Evolutionary conservation across 768 basidiomycete genomes (phyloP), one percentile per base, ranked within the genome.

Genomic region (Boletus subcaerulescens): DNA sequence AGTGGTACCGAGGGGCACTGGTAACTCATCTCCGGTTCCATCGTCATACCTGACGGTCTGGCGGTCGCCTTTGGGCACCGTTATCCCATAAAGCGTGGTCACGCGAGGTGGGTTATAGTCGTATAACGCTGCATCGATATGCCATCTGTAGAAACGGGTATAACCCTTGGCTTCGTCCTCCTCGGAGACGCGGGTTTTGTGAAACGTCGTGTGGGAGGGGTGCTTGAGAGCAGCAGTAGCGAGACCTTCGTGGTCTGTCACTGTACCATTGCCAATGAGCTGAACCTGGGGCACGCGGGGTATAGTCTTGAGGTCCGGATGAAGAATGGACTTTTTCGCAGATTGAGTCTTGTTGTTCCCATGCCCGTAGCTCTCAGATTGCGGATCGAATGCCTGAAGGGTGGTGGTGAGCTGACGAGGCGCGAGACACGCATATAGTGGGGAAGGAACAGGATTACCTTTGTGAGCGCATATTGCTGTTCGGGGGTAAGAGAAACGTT

Each of bases 81-180:
- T 75, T 58, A 94, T 77, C 1, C 85, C 90, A 60, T 92, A 93
- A 20, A 95, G 81, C 1, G 91, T 91, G 6, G 93, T 95, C 40
- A 90, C 92, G 59, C 80, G 86, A 4, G 93, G 92, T 17, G 89
- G 89, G 24, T 83, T 81, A 13, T 87, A 76, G 52, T 86, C 83
- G 66, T 89, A 90, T 36, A 92, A 72, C 2, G 91, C 91, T 1
- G 93, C 92, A 61, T 94, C 93, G 70, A 94, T 93, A 69, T 95
- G 91, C 91, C 92, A 93, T 46, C 92, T 78, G 70, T 92, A 93
- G 78, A 89, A 94, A 38, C 92, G 80, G n/a, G 92, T 94, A 43
- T 78, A 70, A n/a, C 91, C 91, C 49, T 80, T 78, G 9, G 73
- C 83, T 61, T 89, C 87, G 57, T 94, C 92, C 64, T 88, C 88